Conservation (phyloP, 78 protist genomes). For the slime mould (Dictyostelium discoideum) region dicty_2.7 NC_007088.5:4175001-4175500, state of each 20-base stretch:
- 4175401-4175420: slow-evolving; percentile 85
- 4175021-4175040: background rate
- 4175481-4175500: slow-evolving; percentile 81
- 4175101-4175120: background rate
- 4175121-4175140: background rate
- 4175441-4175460: slow-evolving; percentile 87
- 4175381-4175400: slow-evolving; percentile 73
- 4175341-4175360: slow-evolving; percentile 75
- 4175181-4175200: background rate
- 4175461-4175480: slow-evolving; percentile 68
- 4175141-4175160: background rate
- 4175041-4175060: slow-evolving; percentile 23
- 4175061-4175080: slow-evolving; percentile 63
- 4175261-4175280: background rate
- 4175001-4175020: background rate
- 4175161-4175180: background rate
- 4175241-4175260: background rate
- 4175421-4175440: slow-evolving; percentile 82
- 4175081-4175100: slow-evolving; percentile 40
- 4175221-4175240: background rate
- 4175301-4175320: slow-evolving; percentile 80
- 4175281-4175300: slow-evolving; percentile 26
- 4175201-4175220: background rate
- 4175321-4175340: slow-evolving; percentile 55
- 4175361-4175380: slow-evolving; percentile 65